phyloP scores from a whole-genome alignment of 176 grass and related monocot species.

The Panicum miliaceum region DNA sequence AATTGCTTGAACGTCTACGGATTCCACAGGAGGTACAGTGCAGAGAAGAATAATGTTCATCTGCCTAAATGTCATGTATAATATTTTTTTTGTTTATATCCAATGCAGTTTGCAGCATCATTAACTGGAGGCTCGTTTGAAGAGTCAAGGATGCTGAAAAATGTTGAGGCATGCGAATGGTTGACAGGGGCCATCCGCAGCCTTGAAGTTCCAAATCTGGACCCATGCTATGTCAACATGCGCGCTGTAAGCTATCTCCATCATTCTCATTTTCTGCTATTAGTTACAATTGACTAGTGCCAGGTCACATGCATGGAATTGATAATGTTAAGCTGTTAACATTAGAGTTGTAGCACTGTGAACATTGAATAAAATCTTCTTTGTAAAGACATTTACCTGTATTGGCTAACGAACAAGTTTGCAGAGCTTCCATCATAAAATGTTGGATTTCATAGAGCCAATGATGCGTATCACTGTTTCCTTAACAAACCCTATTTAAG shows the following conservation, averaged over 20 bases:
- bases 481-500: slow-evolving; percentile 6
- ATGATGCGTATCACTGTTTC: slow-evolving; percentile 2
- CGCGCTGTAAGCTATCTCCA: slow-evolving; percentile 65
- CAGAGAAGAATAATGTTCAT: slow-evolving; percentile 37
- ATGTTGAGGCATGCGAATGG: slow-evolving; percentile 99
- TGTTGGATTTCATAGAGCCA: slow-evolving; percentile 5
- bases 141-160: slow-evolving; percentile 93
- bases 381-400: slow-evolving; percentile 2
- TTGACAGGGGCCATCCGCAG: slow-evolving; percentile 78
- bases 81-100: slow-evolving; percentile 52
- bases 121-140: slow-evolving; percentile 94
- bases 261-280: slow-evolving; percentile 18
- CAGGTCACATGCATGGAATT: not conserved
- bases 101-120: slow-evolving; percentile 67
- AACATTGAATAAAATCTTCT: slow-evolving; percentile 4
- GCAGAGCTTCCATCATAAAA: not conserved
- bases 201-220: slow-evolving; percentile 89
- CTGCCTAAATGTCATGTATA: slow-evolving; percentile 11
- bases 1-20: slow-evolving; percentile 70
- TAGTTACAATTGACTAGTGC: slow-evolving; percentile 33
- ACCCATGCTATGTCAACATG: slow-evolving; percentile 89
- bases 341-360: slow-evolving; percentile 27
- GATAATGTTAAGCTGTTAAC: slow-evolving; percentile 23
- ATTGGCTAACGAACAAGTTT: slow-evolving; percentile 3
- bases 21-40: slow-evolving; percentile 86